phyloP scores from a whole-genome alignment of 495 filamentous ascomycete species.

The Friedmanniomyces endolithicus region DNA sequence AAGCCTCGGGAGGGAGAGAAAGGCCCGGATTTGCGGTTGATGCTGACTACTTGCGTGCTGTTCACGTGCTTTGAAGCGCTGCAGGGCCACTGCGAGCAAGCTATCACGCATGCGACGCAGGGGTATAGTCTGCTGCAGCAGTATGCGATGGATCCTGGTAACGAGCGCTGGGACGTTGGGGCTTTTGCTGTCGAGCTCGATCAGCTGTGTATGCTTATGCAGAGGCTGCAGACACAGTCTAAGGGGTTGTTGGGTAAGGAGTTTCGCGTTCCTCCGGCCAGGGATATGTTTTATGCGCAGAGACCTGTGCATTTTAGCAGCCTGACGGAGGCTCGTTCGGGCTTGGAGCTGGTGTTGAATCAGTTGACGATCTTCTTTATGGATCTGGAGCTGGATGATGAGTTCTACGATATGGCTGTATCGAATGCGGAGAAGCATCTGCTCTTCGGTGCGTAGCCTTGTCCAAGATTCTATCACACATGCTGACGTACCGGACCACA shows the following conservation, averaged over 20 bases:
- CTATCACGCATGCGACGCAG: slow-evolving; percentile 11
- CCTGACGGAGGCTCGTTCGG: slow-evolving; percentile 10
- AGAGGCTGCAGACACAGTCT: slow-evolving; percentile 4
- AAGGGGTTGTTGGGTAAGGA: slow-evolving; percentile 14
- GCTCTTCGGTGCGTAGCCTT: neutral
- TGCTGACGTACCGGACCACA: neutral
- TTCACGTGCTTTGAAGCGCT: slow-evolving; percentile 18
- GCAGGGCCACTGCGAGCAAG: slow-evolving; percentile 15
- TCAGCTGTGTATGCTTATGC: slow-evolving; percentile 5
- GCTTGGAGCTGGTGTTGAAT: slow-evolving; percentile 11
- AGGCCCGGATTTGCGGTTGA: slow-evolving; percentile 8
- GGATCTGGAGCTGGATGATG: slow-evolving; percentile 14
- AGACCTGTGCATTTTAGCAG: slow-evolving; percentile 3
- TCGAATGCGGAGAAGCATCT: slow-evolving; percentile 14
- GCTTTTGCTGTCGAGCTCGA: slow-evolving; percentile 13
- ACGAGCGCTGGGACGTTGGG: slow-evolving; percentile 1
- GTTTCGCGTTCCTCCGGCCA: slow-evolving; percentile 1
- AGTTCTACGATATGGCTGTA: slow-evolving; percentile 14
- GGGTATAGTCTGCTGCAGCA: slow-evolving; percentile 10
- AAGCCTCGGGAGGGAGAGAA: neutral
- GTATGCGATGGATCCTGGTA: neutral
- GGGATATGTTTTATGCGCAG: neutral
- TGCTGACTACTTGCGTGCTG: slow-evolving; percentile 5
- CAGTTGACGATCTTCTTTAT: slow-evolving; percentile 8
- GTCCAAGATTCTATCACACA: neutral